A percentile compares a stretch with the other conserved stretches of the same genome.
phyloP scores from a whole-genome alignment of 352 stramenopile species.

The Thalassiosira livingstoniorum region DNA sequence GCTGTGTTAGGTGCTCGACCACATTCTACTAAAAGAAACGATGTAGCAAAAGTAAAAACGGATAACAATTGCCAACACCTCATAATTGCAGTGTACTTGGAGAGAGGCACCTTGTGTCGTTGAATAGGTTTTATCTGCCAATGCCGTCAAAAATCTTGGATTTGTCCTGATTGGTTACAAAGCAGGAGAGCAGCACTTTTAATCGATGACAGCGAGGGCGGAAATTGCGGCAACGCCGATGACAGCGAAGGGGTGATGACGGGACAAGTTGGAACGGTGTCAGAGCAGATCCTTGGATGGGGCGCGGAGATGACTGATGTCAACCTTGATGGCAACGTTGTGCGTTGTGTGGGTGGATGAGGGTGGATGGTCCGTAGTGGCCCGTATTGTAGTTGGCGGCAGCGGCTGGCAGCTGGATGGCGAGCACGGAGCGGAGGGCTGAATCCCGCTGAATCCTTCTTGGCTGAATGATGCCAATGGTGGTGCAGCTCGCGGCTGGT shows the following conservation, averaged over 20 bases:
- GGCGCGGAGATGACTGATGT: not conserved
- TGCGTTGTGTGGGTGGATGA: too few relatives aligned
- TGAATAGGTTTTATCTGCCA: not conserved
- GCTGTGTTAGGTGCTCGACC: conserved; percentile 53
- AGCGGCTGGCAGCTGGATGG: too few relatives aligned
- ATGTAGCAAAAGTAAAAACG: not conserved
- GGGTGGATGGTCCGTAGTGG: too few relatives aligned
- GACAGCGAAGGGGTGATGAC: not conserved
- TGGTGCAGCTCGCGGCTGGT: too few relatives aligned
- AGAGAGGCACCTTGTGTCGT: not conserved
- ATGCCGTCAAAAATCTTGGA: not conserved
- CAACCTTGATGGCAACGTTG: not conserved
- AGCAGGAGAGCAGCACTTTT: not conserved
- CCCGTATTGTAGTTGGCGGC: too few relatives aligned
- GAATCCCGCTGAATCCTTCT: too few relatives aligned
- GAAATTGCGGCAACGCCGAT: not conserved
- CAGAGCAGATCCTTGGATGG: not conserved
- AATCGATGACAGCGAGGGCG: not conserved
- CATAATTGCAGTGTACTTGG: not conserved
- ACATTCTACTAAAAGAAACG: not conserved
- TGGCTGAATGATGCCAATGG: too few relatives aligned
- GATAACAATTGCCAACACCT: not conserved
- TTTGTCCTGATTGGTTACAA: not conserved
- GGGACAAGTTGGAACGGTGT: not conserved
- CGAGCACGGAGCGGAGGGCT: too few relatives aligned